Base-by-base conservation (phyloP, 306 rosid species). In the Cucurbita maxima region DNA sequence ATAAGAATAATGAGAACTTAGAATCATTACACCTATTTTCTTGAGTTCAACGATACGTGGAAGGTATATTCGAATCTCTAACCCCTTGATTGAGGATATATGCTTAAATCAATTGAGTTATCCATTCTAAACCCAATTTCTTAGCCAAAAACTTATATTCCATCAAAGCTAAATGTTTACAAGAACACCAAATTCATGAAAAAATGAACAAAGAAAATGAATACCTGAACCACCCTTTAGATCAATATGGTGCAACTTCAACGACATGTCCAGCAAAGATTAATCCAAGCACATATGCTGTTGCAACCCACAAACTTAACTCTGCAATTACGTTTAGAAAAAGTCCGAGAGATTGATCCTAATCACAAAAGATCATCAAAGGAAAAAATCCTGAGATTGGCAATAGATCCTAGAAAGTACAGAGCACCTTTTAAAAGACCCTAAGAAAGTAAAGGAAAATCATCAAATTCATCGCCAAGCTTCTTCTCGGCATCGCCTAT, bases 251-350 rank as follows among this genome's bases (percentile, higher is more conserved):
- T 86, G 81, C 43, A 57, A 80, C 38, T 64, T 82, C 59, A 79
- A 15, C 68, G 93, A 84, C 87, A 84, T 85, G 66, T 83, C 80
- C 82, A 83, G 67, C 83, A 60, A 79, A 79, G 77, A 79, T 80
- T 75, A 54, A 67, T 76, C 78, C 79, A 78, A 78, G 67, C 78
- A 78, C 74, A 80, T 79, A 77, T 45, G 58, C 53, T 67, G 64
- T 48, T 48, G 7, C 13, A 48, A 48, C 53, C 53, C 53, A 48
- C 53, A 48, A 48, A 48, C 53, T 48, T 48, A 48, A 48, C n/a
- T 48, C 6, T 13, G n/a, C 14, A 84, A 53, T 56, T 15, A 52
- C 37, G 19, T n/a, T 30, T 22, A 51, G 53, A n/a, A 62, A 59
- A 22, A 59, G 18, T 43, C 77, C 59, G 36, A 59, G 8, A 44